Evolutionary conservation across 2,329 filamentous ascomycete genomes (phyloP), one percentile per base, ranked within the genome.

Genomic region (Arthrobotrys pseudoclavata): DNA sequence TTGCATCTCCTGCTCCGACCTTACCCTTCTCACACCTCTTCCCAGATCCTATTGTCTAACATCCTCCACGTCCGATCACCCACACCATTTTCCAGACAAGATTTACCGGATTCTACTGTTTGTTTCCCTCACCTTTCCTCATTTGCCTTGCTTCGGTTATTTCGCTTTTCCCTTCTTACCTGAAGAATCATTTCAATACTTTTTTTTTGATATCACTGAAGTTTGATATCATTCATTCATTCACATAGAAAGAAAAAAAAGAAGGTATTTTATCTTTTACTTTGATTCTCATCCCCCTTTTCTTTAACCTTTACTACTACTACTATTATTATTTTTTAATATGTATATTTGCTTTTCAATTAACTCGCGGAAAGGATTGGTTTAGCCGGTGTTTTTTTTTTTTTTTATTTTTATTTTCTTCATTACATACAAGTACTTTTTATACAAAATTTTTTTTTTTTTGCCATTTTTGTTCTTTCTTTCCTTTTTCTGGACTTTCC

Each of bases 381-480:
- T 3, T n/a, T n/a, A n/a, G n/a, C n/a, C n/a, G 29, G 29, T 31
- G 3, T 7, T 53, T 40, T 42, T 52, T 42, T 55, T 29, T 48
- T 50, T 31, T 50, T 50, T 34, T 10, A 48, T 45, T 55, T 60
- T 64, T 68, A 68, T 40, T 40, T 12, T 40, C 10, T 12, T 71
- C 72, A 67, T 47, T n/a, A n/a, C n/a, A n/a, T n/a, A n/a, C n/a
- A n/a, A n/a, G n/a, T n/a, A n/a, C n/a, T n/a, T n/a, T n/a, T n/a
- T n/a, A n/a, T n/a, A n/a, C n/a, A n/a, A n/a, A n/a, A n/a, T 62
- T 48, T 60, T 67, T 66, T 67, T 48, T 72, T 55, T 69, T 76
- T 71, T 63, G 20, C 50, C 34, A 40, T 53, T 72, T 78, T 69
- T 66, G 70, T 50, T 18, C 72, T 69, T 79, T 80, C 68, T 77